phyloP scores from a whole-genome alignment of 129 eudicot genomes.

The Deinandra increscens region DNA sequence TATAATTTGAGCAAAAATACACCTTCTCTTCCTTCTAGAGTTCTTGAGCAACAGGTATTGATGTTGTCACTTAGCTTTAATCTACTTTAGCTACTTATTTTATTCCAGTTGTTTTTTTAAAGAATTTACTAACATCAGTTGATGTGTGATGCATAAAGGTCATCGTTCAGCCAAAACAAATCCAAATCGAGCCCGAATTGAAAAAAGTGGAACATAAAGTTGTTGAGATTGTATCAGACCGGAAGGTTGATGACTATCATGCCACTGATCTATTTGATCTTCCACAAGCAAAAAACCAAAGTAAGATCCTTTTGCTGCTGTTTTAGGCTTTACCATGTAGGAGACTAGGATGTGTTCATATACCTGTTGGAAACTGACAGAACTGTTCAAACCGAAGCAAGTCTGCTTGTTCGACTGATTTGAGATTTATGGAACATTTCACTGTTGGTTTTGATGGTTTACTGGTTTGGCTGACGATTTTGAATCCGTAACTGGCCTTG shows the following conservation, averaged over 20 bases:
- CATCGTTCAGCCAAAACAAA: constrained; percentile 28
- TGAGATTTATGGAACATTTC: no score
- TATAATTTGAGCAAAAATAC: constrained; percentile 16
- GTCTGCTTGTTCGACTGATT: no score
- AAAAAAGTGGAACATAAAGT: constrained; percentile 19
- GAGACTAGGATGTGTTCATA: no score
- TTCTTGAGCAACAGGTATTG: constrained; percentile 30
- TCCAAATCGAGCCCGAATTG: constrained; percentile 7
- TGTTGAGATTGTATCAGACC: constrained; percentile 23
- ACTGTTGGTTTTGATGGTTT: no score
- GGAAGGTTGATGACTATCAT: constrained; percentile 39
- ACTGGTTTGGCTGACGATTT: no score
- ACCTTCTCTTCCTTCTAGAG: constrained; percentile 37
- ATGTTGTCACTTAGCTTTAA: background rate
- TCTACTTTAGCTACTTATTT: background rate
- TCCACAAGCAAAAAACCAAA: constrained; percentile 32
- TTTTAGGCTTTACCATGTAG: background rate
- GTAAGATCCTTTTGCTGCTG: constrained; percentile 33
- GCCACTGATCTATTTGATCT: constrained; percentile 53
- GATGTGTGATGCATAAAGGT: constrained; percentile 28
- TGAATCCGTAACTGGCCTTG: no score
- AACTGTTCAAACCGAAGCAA: no score
- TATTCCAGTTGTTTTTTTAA: background rate
- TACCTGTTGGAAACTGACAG: no score
- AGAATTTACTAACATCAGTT: constrained; percentile 13